phyloP scores from a whole-genome alignment of 805 yeast species.

The Myxozyma geophila region DNA sequence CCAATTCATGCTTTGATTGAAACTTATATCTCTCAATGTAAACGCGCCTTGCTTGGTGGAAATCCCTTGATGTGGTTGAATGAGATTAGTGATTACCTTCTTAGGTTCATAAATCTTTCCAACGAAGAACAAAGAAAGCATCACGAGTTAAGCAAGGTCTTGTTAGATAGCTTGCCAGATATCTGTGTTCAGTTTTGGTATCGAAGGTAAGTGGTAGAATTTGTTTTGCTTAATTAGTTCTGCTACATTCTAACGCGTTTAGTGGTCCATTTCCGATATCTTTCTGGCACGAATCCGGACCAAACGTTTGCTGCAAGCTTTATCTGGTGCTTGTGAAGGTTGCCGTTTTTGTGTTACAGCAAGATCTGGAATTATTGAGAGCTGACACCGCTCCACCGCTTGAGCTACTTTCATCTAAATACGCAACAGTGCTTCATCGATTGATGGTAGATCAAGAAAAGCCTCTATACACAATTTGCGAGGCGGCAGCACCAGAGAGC shows the following conservation, averaged over 20 bases:
- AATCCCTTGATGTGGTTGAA: slow-evolving; percentile 13
- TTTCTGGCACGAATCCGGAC: slow-evolving; percentile 23
- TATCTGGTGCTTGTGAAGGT: not conserved
- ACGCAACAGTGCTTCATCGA: not conserved
- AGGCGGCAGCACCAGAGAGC: not conserved
- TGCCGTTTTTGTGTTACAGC: not conserved
- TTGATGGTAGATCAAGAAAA: not conserved
- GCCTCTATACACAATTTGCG: not conserved
- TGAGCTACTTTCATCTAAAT: not conserved
- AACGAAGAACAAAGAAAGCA: not conserved
- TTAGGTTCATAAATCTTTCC: not conserved
- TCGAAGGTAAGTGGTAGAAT: slow-evolving; percentile 11
- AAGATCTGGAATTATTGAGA: not conserved
- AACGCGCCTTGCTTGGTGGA: slow-evolving; percentile 10
- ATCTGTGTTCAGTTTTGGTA: slow-evolving; percentile 14
- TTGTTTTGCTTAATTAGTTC: not conserved
- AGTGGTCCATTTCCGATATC: slow-evolving; percentile 12
- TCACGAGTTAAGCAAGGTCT: not conserved
- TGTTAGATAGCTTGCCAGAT: slow-evolving; percentile 13
- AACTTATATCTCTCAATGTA: slow-evolving; percentile 11
- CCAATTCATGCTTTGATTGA: not conserved
- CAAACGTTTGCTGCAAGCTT: slow-evolving; percentile 8
- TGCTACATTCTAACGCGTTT: not conserved
- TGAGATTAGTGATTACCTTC: slow-evolving; percentile 4
- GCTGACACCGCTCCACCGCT: not conserved